phyloP scores from a whole-genome alignment of 805 yeast genomes.

The Kodamaea laetipori region DNA sequence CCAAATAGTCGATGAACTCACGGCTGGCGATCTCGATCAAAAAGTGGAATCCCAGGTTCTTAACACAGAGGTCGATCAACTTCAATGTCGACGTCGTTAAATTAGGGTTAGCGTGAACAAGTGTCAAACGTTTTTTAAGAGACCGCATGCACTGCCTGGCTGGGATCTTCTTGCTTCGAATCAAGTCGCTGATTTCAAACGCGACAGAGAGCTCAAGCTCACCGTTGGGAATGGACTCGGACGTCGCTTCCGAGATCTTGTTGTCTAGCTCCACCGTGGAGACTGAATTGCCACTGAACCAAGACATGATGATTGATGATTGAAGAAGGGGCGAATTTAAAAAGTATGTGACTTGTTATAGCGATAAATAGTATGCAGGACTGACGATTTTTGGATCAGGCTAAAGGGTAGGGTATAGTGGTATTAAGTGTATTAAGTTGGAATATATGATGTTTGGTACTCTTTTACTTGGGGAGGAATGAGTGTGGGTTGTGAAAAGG shows the following conservation, averaged over 20 bases:
- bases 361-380: too few relatives aligned
- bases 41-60: conserved; percentile 90
- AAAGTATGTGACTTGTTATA: too few relatives aligned
- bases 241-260: conserved; percentile 74
- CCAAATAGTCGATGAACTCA: conserved; percentile 83
- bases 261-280: conserved; percentile 52
- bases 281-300: conserved; percentile 47
- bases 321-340: neutral
- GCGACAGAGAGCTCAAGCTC: conserved; percentile 74
- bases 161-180: conserved; percentile 76
- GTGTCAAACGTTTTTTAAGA: conserved; percentile 70
- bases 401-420: too few relatives aligned
- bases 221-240: conserved; percentile 89
- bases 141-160: conserved; percentile 83
- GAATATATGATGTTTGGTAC: too few relatives aligned
- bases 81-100: conserved; percentile 73
- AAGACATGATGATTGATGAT: conserved; percentile 45
- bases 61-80: conserved; percentile 81
- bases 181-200: conserved; percentile 83
- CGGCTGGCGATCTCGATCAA: conserved; percentile 75
- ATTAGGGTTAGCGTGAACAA: conserved; percentile 70
- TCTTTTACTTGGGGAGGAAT: too few relatives aligned
- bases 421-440: too few relatives aligned
- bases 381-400: too few relatives aligned
- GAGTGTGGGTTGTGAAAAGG: too few relatives aligned